Evolutionary conservation across 768 basidiomycete genomes (phyloP), one percentile per base, ranked within the genome.

Genomic region (Collybia sordida): DNA sequence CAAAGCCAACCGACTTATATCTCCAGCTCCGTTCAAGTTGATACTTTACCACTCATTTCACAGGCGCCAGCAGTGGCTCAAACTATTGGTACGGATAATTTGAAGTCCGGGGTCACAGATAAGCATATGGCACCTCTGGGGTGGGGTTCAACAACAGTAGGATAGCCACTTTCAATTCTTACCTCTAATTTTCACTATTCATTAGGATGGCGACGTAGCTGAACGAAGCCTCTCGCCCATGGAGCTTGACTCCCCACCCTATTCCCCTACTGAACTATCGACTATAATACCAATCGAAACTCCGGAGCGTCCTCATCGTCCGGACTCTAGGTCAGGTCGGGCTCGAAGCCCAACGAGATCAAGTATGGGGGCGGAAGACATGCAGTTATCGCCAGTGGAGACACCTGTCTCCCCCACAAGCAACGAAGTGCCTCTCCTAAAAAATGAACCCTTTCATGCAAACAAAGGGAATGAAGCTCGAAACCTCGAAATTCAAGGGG

Each of bases 231-330:
- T 81, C 40, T 81, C 81, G 42, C 82, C 81, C 0, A 83, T 83
- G 81, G 85, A 84, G 47, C 70, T 85, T 37, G 81, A 78, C 54
- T 81, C 81, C 6, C 61, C 73, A 6, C 55, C 67, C 15, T 73
- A 69, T 51, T 72, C 72, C 8, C 71, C 31, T 14, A 31, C 73
- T 23, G 44, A 15, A 15, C 23, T 47, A 31, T 54, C 50, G 15
- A 48, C 65, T 42, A 12, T 35, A n/a, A 21, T 43, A 41, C 35
- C 39, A 17, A 19, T 37, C 17, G 42, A 41, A 17, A 28, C 50
- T 31, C 47, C 25, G 4, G 34, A 11, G 31, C 25, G 40, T 11
- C 18, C 39, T 15, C 31, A 12, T 22, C 21, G 38, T 22, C 17
- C 40, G 9, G 17, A 22, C 6, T 19, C 46, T 7, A 46, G 40